Evolutionary conservation across 2,329 filamentous ascomycete genomes (phyloP).

Genomic region (Chaetomium globosum): DNA sequence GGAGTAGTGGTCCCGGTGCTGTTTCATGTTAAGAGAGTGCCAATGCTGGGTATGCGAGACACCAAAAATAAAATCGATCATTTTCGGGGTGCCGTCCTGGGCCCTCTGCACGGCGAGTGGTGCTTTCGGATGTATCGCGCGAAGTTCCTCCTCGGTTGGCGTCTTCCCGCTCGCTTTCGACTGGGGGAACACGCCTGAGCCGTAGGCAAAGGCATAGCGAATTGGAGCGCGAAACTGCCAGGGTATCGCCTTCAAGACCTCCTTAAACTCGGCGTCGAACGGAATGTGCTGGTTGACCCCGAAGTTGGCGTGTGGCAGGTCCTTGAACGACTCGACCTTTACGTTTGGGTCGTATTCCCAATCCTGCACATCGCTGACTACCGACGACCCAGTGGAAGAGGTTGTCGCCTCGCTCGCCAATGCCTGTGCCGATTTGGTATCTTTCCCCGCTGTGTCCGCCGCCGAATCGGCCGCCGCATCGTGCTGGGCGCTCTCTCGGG

Average conservation of each 20-base stretch:
- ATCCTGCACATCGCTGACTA: conserved; percentile 45
- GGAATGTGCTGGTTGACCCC: conserved; percentile 96
- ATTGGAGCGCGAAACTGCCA: conserved; percentile 93
- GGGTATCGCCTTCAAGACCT: conserved; percentile 80
- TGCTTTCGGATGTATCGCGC: conserved; percentile 76
- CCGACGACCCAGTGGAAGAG: conserved; percentile 35
- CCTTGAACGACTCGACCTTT: conserved; percentile 71
- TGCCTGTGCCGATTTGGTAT: conserved; percentile 33
- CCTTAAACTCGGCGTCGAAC: conserved; percentile 94
- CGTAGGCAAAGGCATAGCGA: conserved; percentile 95
- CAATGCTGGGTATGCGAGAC: conserved; percentile 94
- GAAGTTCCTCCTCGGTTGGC: conserved; percentile 59
- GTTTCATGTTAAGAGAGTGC: conserved; percentile 87
- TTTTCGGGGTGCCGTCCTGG: conserved; percentile 86
- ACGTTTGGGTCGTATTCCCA: conserved; percentile 78
- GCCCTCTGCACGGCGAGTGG: conserved; percentile 79
- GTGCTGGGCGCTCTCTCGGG: conserved; percentile 30
- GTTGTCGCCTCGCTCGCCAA: conserved; percentile 36
- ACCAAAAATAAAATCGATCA: conserved; percentile 98
- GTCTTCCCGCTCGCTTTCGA: conserved; percentile 53
- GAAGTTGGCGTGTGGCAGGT: conserved; percentile 78
- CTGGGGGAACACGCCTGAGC: conserved; percentile 94
- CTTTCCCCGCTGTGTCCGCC: conserved; percentile 28
- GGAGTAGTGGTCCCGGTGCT: conserved; percentile 93
- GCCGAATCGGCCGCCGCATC: conserved; percentile 35